Conservation (phyloP, 192 early-diverging fungal genomes). For the Chytriomyces hyalinus region DNA sequence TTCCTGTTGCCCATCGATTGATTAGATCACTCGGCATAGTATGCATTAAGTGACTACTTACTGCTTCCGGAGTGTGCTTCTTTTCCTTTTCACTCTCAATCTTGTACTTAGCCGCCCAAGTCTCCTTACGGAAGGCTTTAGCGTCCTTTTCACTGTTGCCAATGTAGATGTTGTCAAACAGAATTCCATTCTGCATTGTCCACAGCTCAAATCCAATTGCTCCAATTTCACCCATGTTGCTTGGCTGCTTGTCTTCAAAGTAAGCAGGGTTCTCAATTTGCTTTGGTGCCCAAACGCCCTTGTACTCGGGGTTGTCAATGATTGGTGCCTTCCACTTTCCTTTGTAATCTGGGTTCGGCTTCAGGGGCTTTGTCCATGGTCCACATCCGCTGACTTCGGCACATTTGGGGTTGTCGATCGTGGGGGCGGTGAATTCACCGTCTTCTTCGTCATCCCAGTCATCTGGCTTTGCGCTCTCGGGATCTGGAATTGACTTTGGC, state of each 20-base stretch:
- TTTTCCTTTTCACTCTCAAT: slow-evolving; percentile 73
- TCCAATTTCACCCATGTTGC: slow-evolving; percentile 80
- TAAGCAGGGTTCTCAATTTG: slow-evolving; percentile 85
- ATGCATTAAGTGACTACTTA: not conserved
- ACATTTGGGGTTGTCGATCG: slow-evolving; percentile 84
- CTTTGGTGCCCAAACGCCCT: slow-evolving; percentile 85
- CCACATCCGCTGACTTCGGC: slow-evolving; percentile 76
- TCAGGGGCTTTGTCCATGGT: slow-evolving; percentile 80
- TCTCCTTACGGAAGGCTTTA: slow-evolving; percentile 72
- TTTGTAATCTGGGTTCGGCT: slow-evolving; percentile 92
- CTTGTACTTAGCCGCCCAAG: slow-evolving; percentile 77
- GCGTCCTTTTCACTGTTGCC: slow-evolving; percentile 76
- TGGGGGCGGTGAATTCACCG: slow-evolving; percentile 85
- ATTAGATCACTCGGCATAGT: not conserved
- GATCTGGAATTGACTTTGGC: slow-evolving; percentile 73
- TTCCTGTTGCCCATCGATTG: not conserved
- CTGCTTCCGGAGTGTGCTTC: slow-evolving; percentile 20
- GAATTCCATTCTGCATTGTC: slow-evolving; percentile 88
- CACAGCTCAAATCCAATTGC: slow-evolving; percentile 92
- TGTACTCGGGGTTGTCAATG: slow-evolving; percentile 90
- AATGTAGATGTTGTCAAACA: slow-evolving; percentile 92
- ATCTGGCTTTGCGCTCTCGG: slow-evolving; percentile 79
- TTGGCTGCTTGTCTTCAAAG: slow-evolving; percentile 79
- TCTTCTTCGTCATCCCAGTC: slow-evolving; percentile 94
- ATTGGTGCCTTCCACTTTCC: slow-evolving; percentile 86